Conservation (phyloP, 495 filamentous ascomycete species). For the Hapsidospora chrysogenum region DNA sequence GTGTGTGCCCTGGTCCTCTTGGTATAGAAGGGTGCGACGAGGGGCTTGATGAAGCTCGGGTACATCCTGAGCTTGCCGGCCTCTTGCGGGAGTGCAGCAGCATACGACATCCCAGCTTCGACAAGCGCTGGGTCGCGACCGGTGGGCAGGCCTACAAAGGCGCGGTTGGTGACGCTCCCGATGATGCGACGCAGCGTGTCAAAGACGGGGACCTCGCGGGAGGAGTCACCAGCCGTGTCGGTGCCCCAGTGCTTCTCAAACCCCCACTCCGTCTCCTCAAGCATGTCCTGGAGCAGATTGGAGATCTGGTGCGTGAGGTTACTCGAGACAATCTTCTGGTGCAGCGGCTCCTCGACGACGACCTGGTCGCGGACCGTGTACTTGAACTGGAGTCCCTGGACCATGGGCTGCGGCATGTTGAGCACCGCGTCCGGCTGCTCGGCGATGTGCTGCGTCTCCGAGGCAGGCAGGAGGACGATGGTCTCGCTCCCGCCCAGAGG, state of each 20-base stretch:
- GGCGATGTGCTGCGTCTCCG: slow-evolving; percentile 21
- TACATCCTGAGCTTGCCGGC: slow-evolving; percentile 15
- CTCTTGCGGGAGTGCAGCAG: slow-evolving; percentile 16
- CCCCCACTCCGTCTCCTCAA: slow-evolving; percentile 20
- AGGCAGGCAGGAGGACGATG: slow-evolving; percentile 21
- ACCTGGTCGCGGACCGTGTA: slow-evolving; percentile 17
- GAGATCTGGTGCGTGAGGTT: slow-evolving; percentile 23
- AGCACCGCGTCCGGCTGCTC: slow-evolving; percentile 28
- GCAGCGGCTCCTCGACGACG: slow-evolving; percentile 16
- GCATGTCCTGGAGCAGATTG: slow-evolving; percentile 19
- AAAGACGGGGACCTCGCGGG: slow-evolving; percentile 20
- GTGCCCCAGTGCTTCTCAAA: slow-evolving; percentile 19
- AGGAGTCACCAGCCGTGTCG: slow-evolving; percentile 11
- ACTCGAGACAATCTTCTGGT: slow-evolving; percentile 16
- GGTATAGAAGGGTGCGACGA: slow-evolving; percentile 16
- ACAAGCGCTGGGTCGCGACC: slow-evolving; percentile 21
- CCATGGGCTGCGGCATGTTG: slow-evolving; percentile 11
- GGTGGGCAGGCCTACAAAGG: slow-evolving; percentile 16
- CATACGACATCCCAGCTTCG: slow-evolving; percentile 20
- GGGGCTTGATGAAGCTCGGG: slow-evolving; percentile 19
- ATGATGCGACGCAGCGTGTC: slow-evolving; percentile 15
- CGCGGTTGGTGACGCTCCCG: slow-evolving; percentile 17
- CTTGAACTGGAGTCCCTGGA: slow-evolving; percentile 18
- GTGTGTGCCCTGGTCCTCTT: slow-evolving; percentile 19
- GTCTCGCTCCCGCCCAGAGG: slow-evolving; percentile 9